Base-by-base conservation (phyloP, 331 rosid genomes). In the Pyracantha coccinea region DNA sequence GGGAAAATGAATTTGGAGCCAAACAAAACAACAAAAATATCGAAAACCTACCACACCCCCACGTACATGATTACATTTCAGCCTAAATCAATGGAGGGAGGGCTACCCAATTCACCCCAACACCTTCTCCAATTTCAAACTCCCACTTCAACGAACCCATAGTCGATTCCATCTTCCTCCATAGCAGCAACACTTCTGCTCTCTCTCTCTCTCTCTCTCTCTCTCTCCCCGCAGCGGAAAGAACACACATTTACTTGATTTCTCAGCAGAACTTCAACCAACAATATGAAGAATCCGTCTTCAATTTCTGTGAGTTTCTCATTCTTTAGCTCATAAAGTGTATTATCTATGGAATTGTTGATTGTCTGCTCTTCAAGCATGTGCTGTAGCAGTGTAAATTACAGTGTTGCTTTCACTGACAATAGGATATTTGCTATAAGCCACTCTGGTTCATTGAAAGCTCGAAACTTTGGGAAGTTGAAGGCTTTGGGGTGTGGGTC, bases 311-410 rank as follows among this genome's bases (percentile, higher is more conserved):
- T 61, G 68, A 73, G 74, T 64, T 73, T 15, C 61, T 58, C 63
- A 44, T 50, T 79, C 64, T 14, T 54, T 79, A 44, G 60, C 73
- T 52, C 23, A 71, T 31, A 10, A 7, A 12, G 20, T 11, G 47
- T 68, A 17, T 59, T 68, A 31, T 79, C 78, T 76, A 93, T 89
- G 96, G 83, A 88, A n/a, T 69, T 78, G 59, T 59, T 80, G 79
- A 64, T 88, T 45, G 81, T 82, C 29, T 83, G 85, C 66, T 82
- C 90, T 57, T 80, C 93, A 64, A 85, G 76, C 77, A 76, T 84
- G 81, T 84, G 80, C 68, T 76, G 83, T 80, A 74, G 81, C 69
- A 54, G 74, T 68, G n/a, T 83, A 61, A 77, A 83, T 16, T 82
- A 68, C 72, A 75, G 77, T 66, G 66, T 79, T 80, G 67, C 81